These are phyloP conservation scores for Amaranthus cruentus DNA, from an alignment of 148 eudicot genomes.

Conservation along the genomic window DNA sequence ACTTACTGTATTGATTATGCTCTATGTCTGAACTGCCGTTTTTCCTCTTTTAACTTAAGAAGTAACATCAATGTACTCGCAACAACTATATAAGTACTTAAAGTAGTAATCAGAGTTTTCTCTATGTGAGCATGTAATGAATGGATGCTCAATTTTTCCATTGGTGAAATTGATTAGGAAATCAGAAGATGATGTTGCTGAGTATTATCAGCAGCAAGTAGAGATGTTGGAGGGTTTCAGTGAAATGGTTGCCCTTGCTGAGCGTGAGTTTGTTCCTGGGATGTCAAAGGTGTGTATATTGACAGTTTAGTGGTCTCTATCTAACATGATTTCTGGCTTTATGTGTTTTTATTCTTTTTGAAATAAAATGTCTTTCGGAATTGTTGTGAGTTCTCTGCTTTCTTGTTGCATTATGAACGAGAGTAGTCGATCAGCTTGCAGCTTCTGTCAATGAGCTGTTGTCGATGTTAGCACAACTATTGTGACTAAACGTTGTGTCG, in stretches of 20 bases:
- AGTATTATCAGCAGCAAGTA: conserved; percentile 80
- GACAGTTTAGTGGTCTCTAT: background rate
- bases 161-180: too few species aligned
- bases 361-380: background rate
- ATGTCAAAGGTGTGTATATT: conserved; percentile 49
- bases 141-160: too few species aligned
- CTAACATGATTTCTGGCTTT: background rate
- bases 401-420: conserved; percentile 56
- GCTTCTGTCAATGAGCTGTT: too few species aligned
- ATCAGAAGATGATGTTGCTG: conserved; percentile 74
- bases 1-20: too few species aligned
- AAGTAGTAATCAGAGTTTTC: too few species aligned
- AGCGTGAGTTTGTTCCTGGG: conserved; percentile 77
- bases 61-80: too few species aligned
- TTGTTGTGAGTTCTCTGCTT: conserved; percentile 8
- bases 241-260: conserved; percentile 81
- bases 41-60: too few species aligned
- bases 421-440: conserved; percentile 9
- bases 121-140: too few species aligned
- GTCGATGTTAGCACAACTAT: too few species aligned
- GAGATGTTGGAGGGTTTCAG: conserved; percentile 76
- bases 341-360: conserved; percentile 4
- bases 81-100: too few species aligned
- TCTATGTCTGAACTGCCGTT: too few species aligned
- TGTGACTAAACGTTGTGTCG: too few species aligned